These are phyloP conservation scores for Lipomyces spencermartinsiae DNA, from an alignment of 805 yeast species.

Conservation along the genomic window DNA sequence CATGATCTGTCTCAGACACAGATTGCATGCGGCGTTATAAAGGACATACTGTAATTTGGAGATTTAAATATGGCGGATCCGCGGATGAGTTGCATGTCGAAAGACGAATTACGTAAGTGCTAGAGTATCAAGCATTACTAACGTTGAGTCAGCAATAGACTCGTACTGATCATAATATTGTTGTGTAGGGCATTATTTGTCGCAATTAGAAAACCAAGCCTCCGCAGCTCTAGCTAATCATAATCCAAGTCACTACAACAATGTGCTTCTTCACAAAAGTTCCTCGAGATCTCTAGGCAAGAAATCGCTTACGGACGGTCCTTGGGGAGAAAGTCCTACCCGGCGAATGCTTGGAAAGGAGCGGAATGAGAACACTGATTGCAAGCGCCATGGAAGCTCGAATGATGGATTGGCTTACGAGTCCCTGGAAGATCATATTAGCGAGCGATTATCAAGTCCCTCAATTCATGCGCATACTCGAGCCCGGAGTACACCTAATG, in stretches of 20 bases:
- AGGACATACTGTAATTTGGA: background rate
- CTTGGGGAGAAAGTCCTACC: background rate
- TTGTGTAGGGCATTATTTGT: conserved; percentile 23
- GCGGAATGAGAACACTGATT: conserved; percentile 10
- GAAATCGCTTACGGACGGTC: background rate
- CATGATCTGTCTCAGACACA: background rate
- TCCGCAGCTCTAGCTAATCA: conserved; percentile 1
- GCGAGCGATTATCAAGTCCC: background rate
- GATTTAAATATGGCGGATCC: conserved; percentile 15
- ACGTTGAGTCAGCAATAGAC: background rate
- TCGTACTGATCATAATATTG: background rate
- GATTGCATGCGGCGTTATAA: background rate
- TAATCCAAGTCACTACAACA: background rate
- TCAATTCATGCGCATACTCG: background rate
- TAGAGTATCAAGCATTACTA: too few species aligned
- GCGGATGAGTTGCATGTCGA: conserved; percentile 25
- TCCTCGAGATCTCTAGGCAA: background rate
- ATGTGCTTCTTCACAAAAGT: background rate
- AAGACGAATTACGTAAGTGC: conserved; percentile 31
- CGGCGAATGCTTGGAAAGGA: conserved; percentile 18
- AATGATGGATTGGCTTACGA: background rate
- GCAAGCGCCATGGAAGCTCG: background rate
- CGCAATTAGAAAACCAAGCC: conserved; percentile 26
- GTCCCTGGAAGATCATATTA: conserved; percentile 1
- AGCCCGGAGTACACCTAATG: conserved; percentile 10